phyloP scores from a whole-genome alignment of 371 early-diverging fungal genomes.

The Smittium mucronatum region DNA sequence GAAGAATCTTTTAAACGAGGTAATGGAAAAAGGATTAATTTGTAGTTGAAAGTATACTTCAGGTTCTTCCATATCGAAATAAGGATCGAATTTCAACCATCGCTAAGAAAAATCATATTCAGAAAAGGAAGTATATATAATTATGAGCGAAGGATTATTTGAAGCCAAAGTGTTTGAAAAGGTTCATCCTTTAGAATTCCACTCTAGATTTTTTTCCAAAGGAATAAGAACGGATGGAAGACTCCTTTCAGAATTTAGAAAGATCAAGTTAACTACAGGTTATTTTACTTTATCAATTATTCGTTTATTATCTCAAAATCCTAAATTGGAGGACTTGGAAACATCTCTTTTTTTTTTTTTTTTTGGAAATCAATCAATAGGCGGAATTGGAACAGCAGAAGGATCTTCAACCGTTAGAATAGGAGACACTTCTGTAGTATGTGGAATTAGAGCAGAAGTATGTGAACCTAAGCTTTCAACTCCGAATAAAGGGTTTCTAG shows the following conservation, averaged over 20 bases:
- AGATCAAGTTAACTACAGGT: conserved; percentile 28
- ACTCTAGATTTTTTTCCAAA: conserved; percentile 64
- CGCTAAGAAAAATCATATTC: too few relatives aligned
- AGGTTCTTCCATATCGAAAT: too few relatives aligned
- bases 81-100: too few relatives aligned
- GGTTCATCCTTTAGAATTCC: conserved; percentile 79
- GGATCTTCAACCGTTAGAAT: conserved; percentile 79
- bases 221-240: conserved; percentile 78
- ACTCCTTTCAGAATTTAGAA: conserved; percentile 42
- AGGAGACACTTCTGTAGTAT: conserved; percentile 80
- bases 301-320: too few relatives aligned
- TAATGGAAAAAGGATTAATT: too few relatives aligned
- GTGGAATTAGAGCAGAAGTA: conserved; percentile 92
- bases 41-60: too few relatives aligned
- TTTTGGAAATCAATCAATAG: conserved; percentile 26
- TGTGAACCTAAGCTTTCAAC: conserved; percentile 56
- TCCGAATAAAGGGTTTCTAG: conserved; percentile 66
- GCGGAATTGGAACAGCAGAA: conserved; percentile 64
- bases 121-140: too few relatives aligned
- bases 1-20: too few relatives aligned
- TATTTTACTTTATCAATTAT: not conserved
- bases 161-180: conserved; percentile 23
- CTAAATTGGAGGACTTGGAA: too few relatives aligned
- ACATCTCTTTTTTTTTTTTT: not conserved
- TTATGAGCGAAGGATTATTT: too few relatives aligned